phyloP scores from a whole-genome alignment of 768 basidiomycete species.

The Russula compacta region DNA sequence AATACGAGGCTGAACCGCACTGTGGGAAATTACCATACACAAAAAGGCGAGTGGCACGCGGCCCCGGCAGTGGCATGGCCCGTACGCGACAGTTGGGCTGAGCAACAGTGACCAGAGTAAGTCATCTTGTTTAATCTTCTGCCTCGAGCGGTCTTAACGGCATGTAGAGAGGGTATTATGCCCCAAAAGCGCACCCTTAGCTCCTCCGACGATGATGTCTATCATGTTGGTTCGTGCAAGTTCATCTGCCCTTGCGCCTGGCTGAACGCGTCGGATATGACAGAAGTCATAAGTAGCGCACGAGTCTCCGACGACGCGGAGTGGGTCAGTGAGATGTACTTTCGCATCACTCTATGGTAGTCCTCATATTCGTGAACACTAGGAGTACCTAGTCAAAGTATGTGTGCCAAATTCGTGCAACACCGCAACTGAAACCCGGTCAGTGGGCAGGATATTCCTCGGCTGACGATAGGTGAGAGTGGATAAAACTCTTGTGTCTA shows the following conservation, averaged over 20 bases:
- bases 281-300: conserved; percentile 56
- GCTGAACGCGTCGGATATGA: neutral
- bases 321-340: conserved; percentile 39
- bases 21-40: neutral
- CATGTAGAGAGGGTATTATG: neutral
- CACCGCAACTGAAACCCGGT: neutral
- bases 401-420: neutral
- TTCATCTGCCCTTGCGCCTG: neutral
- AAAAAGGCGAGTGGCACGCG: neutral
- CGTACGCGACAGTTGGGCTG: neutral
- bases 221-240: conserved; percentile 23
- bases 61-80: neutral
- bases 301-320: conserved; percentile 39
- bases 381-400: conserved; percentile 70
- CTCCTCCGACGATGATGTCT: conserved; percentile 19
- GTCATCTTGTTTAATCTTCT: no score
- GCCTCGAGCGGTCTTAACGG: neutral
- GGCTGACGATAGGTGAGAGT: conserved; percentile 44
- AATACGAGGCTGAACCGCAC: no score
- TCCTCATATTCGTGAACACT: neutral
- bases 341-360: neutral
- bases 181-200: neutral
- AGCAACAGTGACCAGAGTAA: neutral
- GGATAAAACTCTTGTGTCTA: neutral
- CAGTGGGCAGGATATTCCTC: conserved; percentile 63